Percentiles rank a stretch among this genome's conserved stretches.
Evolutionary conservation across 2,329 filamentous ascomycete species (phyloP).

Genomic region (Colletotrichum liaoningense): DNA sequence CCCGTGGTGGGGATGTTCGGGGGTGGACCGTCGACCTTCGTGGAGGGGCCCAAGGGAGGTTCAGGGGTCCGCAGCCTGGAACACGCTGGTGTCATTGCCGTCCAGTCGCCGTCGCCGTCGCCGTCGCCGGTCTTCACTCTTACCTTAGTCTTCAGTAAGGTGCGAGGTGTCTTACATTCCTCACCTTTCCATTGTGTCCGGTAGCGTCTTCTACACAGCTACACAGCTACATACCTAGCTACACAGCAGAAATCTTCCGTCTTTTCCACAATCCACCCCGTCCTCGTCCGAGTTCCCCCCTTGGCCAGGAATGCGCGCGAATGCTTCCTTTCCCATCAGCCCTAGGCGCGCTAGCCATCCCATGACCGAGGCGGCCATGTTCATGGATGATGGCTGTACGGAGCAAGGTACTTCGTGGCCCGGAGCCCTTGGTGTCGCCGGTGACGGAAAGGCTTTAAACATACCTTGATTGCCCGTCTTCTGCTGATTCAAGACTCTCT

Average conservation of each 20-base stretch:
- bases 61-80: slow-evolving; percentile 17
- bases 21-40: background rate
- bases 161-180: background rate
- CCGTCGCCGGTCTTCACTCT: too few species aligned
- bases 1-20: slow-evolving; percentile 17
- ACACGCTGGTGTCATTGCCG: slow-evolving; percentile 12
- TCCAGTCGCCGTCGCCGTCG: background rate
- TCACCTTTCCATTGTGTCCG: background rate
- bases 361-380: too few species aligned
- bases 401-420: background rate
- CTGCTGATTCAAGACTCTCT: background rate
- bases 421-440: background rate
- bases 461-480: slow-evolving; percentile 24
- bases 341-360: background rate
- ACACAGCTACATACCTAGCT: too few species aligned
- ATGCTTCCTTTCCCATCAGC: background rate
- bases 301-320: slow-evolving; percentile 10
- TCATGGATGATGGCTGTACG: background rate
- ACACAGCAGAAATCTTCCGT: too few species aligned
- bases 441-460: slow-evolving; percentile 15
- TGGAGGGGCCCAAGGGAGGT: background rate
- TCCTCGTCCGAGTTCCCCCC: background rate
- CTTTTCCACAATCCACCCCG: too few species aligned
- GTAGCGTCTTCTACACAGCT: background rate
- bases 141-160: too few species aligned